A percentile compares a stretch with the other conserved stretches of the same genome.
Evolutionary conservation across 2,329 filamentous ascomycete genomes (phyloP).

Genomic region (Penicillium sp.): DNA sequence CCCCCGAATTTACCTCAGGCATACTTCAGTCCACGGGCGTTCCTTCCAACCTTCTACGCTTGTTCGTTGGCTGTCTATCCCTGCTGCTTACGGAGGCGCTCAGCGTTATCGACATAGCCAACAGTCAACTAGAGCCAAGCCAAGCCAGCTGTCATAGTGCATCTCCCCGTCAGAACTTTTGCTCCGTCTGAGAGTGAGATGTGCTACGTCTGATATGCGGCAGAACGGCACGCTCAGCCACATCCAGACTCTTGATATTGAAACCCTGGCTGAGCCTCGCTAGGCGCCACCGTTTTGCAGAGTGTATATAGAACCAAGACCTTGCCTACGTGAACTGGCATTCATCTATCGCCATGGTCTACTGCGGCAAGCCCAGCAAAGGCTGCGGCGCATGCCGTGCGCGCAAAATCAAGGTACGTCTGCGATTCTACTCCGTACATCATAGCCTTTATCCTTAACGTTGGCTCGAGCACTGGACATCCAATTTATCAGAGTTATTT

Average conservation of each 20-base stretch:
- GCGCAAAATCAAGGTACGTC: constrained; percentile 27
- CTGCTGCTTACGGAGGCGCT: background rate
- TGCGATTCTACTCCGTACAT: constrained; percentile 6
- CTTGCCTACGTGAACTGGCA: background rate
- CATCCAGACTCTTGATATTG: background rate
- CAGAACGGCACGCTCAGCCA: too few species aligned
- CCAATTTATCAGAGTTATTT: too few species aligned
- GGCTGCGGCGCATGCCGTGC: constrained; percentile 33
- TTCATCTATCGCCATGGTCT: constrained; percentile 22
- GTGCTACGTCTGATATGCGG: too few species aligned
- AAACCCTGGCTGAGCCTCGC: background rate
- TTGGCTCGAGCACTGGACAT: too few species aligned
- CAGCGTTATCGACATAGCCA: background rate
- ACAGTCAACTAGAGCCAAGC: background rate
- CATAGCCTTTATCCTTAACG: too few species aligned
- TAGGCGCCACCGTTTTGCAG: background rate
- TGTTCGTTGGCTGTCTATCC: background rate
- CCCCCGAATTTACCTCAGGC: background rate
- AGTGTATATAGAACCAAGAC: background rate
- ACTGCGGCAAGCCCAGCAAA: constrained; percentile 31
- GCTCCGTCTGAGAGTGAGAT: too few species aligned
- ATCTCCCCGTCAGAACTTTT: background rate
- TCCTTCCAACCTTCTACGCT: too few species aligned
- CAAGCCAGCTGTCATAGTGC: too few species aligned
- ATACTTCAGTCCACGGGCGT: too few species aligned